These are phyloP conservation scores for Fusarium redolens DNA, from an alignment of 2,329 filamentous ascomycete species.

Conservation along the genomic window DNA sequence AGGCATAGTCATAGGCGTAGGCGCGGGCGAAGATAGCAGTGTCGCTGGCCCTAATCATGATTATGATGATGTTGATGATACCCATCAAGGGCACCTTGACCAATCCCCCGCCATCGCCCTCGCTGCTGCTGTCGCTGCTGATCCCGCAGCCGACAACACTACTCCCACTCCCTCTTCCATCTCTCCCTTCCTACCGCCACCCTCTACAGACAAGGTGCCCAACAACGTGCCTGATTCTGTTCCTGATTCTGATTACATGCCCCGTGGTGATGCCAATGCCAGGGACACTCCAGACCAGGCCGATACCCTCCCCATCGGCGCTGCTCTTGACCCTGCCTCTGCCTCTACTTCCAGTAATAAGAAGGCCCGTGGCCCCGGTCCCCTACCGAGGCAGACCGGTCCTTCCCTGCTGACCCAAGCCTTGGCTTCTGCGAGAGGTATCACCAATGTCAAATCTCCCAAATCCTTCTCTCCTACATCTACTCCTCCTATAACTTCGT, in stretches of 20 bases:
- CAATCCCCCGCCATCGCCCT: conserved; percentile 27
- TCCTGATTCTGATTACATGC: conserved; percentile 41
- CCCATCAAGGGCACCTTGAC: conserved; percentile 30
- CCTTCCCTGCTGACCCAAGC: conserved; percentile 68
- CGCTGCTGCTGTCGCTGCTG: conserved; percentile 32
- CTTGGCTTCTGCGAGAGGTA: conserved; percentile 68
- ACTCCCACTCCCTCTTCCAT: conserved; percentile 41
- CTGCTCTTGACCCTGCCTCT: conserved; percentile 22
- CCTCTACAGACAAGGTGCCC: conserved; percentile 38
- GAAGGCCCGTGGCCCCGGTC: conserved; percentile 56
- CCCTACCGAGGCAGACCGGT: conserved; percentile 58
- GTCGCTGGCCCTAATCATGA: conserved; percentile 38
- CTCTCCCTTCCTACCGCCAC: conserved; percentile 37
- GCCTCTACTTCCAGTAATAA: conserved; percentile 50
- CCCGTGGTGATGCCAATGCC: conserved; percentile 42
- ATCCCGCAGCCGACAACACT: conserved; percentile 30
- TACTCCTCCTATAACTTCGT: conserved; percentile 26
- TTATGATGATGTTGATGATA: conserved; percentile 39
- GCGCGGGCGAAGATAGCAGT: conserved; percentile 15
- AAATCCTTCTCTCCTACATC: conserved; percentile 26
- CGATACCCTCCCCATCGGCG: conserved; percentile 21
- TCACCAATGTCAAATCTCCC: conserved; percentile 44
- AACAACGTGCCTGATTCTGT: conserved; percentile 43
- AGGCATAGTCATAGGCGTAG: not conserved
- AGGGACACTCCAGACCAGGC: conserved; percentile 29